Percentiles rank a stretch among this genome's conserved stretches.
Evolutionary conservation across 2,329 filamentous ascomycete species (phyloP).

Genomic region (Biscogniauxia sp.): DNA sequence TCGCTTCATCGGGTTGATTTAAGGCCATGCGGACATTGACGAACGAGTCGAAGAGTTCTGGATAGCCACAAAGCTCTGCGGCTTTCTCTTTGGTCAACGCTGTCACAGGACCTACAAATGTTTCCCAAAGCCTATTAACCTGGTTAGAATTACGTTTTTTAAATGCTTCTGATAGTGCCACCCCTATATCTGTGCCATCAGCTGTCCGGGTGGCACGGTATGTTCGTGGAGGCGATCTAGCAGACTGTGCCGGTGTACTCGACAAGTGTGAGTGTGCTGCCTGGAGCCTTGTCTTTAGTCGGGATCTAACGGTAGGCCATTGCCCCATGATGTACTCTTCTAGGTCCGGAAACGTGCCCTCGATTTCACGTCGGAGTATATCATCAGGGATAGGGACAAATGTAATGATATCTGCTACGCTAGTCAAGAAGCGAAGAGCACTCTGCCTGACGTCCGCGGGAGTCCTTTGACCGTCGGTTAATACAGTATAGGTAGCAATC

Average conservation of each 20-base stretch:
- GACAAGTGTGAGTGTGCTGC: conserved; percentile 1
- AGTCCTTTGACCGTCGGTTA: conserved; percentile 33
- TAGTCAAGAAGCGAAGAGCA: conserved; percentile 27
- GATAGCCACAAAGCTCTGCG: conserved; percentile 18
- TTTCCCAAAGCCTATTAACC: conserved; percentile 27
- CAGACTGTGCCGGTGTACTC: neutral
- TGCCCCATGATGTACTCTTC: conserved; percentile 25
- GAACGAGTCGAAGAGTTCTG: conserved; percentile 29
- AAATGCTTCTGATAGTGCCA: conserved; percentile 16
- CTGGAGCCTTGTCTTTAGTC: conserved; percentile 12
- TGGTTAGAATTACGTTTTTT: conserved; percentile 14
- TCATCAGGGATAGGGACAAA: conserved; percentile 19
- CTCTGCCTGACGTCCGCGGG: conserved; percentile 15
- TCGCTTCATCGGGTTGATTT: conserved; percentile 28
- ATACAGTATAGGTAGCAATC: conserved; percentile 38
- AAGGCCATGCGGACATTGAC: conserved; percentile 28
- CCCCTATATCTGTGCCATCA: conserved; percentile 5
- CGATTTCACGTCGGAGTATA: conserved; percentile 15
- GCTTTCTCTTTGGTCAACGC: conserved; percentile 18
- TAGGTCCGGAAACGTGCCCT: conserved; percentile 18
- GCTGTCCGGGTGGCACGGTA: neutral
- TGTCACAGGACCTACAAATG: conserved; percentile 19
- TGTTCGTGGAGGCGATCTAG: neutral
- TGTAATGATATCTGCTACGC: conserved; percentile 24
- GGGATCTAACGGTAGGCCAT: conserved; percentile 27